These are phyloP conservation scores for Clarkia xantiana DNA, from an alignment of 345 rosid species.

Conservation along the genomic window DNA sequence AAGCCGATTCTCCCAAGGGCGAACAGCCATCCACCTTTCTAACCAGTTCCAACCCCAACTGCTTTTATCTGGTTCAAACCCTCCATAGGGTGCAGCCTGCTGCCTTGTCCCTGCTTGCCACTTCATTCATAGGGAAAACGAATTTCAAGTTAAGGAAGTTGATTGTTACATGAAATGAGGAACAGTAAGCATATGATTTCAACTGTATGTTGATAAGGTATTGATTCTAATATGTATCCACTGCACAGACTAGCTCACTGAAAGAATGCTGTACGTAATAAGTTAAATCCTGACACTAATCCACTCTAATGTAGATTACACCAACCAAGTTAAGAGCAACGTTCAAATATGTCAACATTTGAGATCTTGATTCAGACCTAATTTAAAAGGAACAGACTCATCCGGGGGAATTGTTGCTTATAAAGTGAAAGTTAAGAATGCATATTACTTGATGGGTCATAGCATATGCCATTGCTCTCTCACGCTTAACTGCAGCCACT, in stretches of 20 bases:
- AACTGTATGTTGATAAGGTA: too few species aligned
- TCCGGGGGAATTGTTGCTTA: not conserved
- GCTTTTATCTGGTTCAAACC: constrained; percentile 87
- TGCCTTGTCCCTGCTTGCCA: constrained; percentile 95
- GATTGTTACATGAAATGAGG: too few species aligned
- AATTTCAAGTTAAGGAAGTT: too few species aligned
- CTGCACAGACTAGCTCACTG: too few species aligned
- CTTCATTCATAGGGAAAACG: constrained; percentile 24
- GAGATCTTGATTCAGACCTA: too few species aligned
- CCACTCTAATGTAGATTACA: too few species aligned
- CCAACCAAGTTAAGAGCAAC: constrained; percentile 3
- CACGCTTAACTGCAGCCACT: constrained; percentile 99
- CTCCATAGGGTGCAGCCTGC: constrained; percentile 31
- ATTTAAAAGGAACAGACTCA: too few species aligned
- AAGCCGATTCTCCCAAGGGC: constrained; percentile 98
- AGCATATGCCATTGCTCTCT: constrained; percentile 99
- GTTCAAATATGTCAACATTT: not conserved
- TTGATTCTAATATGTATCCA: too few species aligned
- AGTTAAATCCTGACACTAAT: too few species aligned
- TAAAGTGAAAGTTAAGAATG: not conserved
- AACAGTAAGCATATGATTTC: too few species aligned
- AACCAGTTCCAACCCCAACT: constrained; percentile 99
- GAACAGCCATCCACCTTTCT: constrained; percentile 99
- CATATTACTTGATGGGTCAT: constrained; percentile 75
- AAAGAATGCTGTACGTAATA: too few species aligned